Conservation (phyloP, 768 basidiomycete species). For the Leccinum obscurum region DNA sequence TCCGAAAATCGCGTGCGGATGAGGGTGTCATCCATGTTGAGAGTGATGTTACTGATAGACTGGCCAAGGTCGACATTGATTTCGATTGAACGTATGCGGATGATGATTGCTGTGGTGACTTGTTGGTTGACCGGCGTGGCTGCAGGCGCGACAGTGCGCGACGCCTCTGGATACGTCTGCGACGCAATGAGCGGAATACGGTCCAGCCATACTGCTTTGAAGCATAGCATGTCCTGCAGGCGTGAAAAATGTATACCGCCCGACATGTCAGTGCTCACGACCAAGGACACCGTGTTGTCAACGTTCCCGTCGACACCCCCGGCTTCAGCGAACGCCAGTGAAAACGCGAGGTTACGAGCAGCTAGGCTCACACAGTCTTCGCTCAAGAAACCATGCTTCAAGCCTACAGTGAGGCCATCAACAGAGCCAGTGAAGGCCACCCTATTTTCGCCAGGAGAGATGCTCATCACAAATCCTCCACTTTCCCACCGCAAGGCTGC, state of each 20-base stretch:
- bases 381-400: conserved; percentile 84
- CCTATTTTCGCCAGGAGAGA: conserved; percentile 71
- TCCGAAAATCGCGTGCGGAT: conserved; percentile 69
- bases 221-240: conserved; percentile 88
- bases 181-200: conserved; percentile 74
- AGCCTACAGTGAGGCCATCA: conserved; percentile 74
- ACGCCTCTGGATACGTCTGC: conserved; percentile 27
- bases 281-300: conserved; percentile 63
- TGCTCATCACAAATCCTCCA: conserved; percentile 83
- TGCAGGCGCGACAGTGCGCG: conserved; percentile 20
- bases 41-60: conserved; percentile 70
- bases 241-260: conserved; percentile 82
- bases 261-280: conserved; percentile 83
- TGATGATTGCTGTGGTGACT: conserved; percentile 60
- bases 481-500: conserved; percentile 91
- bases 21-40: conserved; percentile 64
- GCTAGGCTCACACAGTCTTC: conserved; percentile 81
- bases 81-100: conserved; percentile 71
- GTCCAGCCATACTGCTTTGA: conserved; percentile 95
- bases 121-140: conserved; percentile 35
- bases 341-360: conserved; percentile 80
- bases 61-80: conserved; percentile 84
- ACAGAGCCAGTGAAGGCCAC: conserved; percentile 77
- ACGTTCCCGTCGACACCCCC: conserved; percentile 37
- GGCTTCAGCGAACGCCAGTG: conserved; percentile 63